Evolutionary conservation across 768 basidiomycete species (phyloP).

Genomic region (Agrocybe praecox): DNA sequence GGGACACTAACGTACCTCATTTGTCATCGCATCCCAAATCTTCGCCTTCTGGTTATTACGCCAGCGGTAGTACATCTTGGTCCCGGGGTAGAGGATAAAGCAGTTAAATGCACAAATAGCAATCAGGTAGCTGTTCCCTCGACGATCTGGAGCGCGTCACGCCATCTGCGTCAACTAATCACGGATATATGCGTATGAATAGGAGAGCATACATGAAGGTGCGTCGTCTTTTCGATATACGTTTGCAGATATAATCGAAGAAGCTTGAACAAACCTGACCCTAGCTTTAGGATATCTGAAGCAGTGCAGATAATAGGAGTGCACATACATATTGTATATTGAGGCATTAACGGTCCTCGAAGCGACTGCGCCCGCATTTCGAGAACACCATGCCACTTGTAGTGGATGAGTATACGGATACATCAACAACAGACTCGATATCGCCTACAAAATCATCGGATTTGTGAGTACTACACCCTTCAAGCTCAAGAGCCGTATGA

Average conservation of each 20-base stretch:
- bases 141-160: constrained; percentile 41
- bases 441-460: constrained; percentile 10
- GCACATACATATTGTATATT: constrained; percentile 53
- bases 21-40: constrained; percentile 60
- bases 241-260: constrained; percentile 48
- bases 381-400: constrained; percentile 61
- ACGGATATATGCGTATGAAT: no score
- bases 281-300: not conserved
- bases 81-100: constrained; percentile 52
- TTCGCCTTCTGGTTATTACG: constrained; percentile 54
- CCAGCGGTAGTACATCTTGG: constrained; percentile 60
- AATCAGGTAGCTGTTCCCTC: constrained; percentile 61
- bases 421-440: constrained; percentile 17
- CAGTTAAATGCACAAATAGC: constrained; percentile 52
- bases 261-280: constrained; percentile 26
- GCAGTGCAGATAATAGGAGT: not conserved
- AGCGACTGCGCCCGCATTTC: constrained; percentile 61
- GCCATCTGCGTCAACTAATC: not conserved
- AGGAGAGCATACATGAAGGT: constrained; percentile 46
- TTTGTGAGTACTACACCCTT: not conserved
- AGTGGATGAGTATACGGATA: constrained; percentile 48
- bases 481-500: not conserved
- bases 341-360: constrained; percentile 63
- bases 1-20: constrained; percentile 34
- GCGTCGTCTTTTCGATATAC: constrained; percentile 63